Evolutionary conservation across 2,329 filamentous ascomycete genomes (phyloP).

Genomic region (Fusarium napiforme): DNA sequence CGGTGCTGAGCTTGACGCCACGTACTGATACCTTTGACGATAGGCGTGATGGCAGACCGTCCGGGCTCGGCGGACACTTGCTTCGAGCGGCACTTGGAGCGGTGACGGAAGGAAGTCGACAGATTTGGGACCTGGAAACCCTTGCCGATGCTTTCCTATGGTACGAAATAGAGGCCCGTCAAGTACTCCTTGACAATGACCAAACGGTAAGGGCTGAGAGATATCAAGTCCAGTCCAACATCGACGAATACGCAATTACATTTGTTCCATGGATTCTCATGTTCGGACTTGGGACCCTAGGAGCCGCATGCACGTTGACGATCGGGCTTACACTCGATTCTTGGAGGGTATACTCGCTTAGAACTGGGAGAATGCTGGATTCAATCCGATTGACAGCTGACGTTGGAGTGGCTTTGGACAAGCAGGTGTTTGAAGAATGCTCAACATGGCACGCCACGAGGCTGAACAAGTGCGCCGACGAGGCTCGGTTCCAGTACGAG

Average conservation of each 20-base stretch:
- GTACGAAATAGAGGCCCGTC: conserved; percentile 9
- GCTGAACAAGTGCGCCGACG: conserved; percentile 17
- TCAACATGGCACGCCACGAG: conserved; percentile 12
- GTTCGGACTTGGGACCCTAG: conserved; percentile 15
- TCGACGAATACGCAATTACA: conserved; percentile 23
- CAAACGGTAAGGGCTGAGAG: neutral
- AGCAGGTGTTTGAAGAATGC: conserved; percentile 19
- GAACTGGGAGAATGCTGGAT: conserved; percentile 14
- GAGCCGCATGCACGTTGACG: conserved; percentile 15
- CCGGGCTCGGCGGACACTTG: conserved; percentile 20
- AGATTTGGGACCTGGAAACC: conserved; percentile 11
- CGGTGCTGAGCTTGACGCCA: neutral
- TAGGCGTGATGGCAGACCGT: neutral
- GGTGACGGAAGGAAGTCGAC: neutral
- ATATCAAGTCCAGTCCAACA: conserved; percentile 6
- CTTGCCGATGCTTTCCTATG: conserved; percentile 27
- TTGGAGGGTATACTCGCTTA: conserved; percentile 16
- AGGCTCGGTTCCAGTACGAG: conserved; percentile 16
- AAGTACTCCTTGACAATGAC: neutral
- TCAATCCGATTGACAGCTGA: conserved; percentile 28
- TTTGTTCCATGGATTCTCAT: conserved; percentile 33
- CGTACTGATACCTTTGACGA: neutral
- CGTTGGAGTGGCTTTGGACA: conserved; percentile 24
- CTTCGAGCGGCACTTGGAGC: neutral
- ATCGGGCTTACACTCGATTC: conserved; percentile 22